Evolutionary conservation across 139 green algal genomes (phyloP).

Genomic region (Marvania coccoides): DNA sequence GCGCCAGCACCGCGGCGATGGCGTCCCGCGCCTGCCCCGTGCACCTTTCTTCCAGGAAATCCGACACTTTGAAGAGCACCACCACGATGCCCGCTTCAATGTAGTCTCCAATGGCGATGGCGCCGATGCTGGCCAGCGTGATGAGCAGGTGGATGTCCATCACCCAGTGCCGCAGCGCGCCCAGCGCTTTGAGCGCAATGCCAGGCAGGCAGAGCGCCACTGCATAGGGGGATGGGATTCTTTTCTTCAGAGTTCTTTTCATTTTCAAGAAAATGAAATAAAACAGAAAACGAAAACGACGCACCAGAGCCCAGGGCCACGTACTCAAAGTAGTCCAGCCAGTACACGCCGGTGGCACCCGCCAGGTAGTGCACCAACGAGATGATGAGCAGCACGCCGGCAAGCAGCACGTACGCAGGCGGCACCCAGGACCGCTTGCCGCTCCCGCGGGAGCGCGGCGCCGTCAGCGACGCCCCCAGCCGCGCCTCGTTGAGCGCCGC

Average conservation of each 20-base stretch:
- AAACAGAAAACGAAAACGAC: no score
- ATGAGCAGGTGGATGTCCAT: slow-evolving; percentile 62
- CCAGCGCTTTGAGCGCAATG: slow-evolving; percentile 32
- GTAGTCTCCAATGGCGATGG: slow-evolving; percentile 48
- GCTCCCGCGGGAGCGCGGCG: neutral
- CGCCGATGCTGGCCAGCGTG: slow-evolving; percentile 21
- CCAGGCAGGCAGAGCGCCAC: slow-evolving; percentile 23
- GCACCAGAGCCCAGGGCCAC: slow-evolving; percentile 44
- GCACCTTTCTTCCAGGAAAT: slow-evolving; percentile 43
- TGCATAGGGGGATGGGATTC: no score
- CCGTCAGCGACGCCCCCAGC: slow-evolving; percentile 44
- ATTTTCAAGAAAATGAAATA: no score
- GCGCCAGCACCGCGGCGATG: slow-evolving; percentile 19
- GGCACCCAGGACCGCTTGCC: slow-evolving; percentile 11
- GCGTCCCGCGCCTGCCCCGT: slow-evolving; percentile 18
- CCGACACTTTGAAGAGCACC: slow-evolving; percentile 47
- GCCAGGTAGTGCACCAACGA: slow-evolving; percentile 47
- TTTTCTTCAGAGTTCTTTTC: no score
- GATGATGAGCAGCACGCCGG: slow-evolving; percentile 35
- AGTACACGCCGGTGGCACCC: neutral
- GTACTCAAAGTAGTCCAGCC: slow-evolving; percentile 40
- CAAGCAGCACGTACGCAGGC: slow-evolving; percentile 23
- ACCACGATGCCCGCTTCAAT: slow-evolving; percentile 49
- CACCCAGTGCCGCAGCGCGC: slow-evolving; percentile 29
- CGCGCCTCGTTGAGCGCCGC: slow-evolving; percentile 53